Base-by-base conservation (phyloP, 1,139 yeast genomes). In the Candida glucosophila region DNA sequence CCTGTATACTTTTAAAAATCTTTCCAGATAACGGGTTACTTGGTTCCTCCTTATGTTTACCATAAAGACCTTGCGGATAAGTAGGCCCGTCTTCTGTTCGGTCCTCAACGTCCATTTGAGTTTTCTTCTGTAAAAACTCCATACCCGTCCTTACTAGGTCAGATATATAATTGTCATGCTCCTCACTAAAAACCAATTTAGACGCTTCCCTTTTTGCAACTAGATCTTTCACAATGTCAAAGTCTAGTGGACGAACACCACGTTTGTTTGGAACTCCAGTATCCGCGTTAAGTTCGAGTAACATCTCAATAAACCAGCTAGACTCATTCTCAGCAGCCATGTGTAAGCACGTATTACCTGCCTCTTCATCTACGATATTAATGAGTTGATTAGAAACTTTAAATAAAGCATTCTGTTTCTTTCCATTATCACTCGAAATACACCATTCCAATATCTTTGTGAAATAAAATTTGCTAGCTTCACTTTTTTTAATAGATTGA, bases 281-380 rank as follows among this genome's bases (percentile, higher is more conserved):
- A 44, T 86, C 92, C 1, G 97, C 97, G 17, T 92, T 90, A 24
- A 90, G 76, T 37, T 80, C 93, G 14, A 90, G 48, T 29, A 90
- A 63, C 28, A 85, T 76, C 33, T 80, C 85, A 12, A 85, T 81
- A 33, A 90, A 75, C 53, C 88, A 77, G 37, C 71, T 74, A 40
- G 81, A 78, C 16, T 95, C 96, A 27, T 78, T 69, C 43, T 94
- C 77, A 0, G 95, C 92, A 0, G 97, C 96, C 32, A 86, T 73
- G 48, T 88, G 94, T 31, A 90, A 60, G 29, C 90, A 76, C 0
- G 95, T 85, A 44, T 88, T 94, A 20, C 97, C 98, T 39, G 78
- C 77, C 9, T 40, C 41, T 26, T 73, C 64, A 47, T 88, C 97
- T 37, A 77, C 80, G 3, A 76, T 68, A 46, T 88, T 83, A 15